phyloP scores from a whole-genome alignment of 768 basidiomycete genomes.

The Pulveroboletus sp. region DNA sequence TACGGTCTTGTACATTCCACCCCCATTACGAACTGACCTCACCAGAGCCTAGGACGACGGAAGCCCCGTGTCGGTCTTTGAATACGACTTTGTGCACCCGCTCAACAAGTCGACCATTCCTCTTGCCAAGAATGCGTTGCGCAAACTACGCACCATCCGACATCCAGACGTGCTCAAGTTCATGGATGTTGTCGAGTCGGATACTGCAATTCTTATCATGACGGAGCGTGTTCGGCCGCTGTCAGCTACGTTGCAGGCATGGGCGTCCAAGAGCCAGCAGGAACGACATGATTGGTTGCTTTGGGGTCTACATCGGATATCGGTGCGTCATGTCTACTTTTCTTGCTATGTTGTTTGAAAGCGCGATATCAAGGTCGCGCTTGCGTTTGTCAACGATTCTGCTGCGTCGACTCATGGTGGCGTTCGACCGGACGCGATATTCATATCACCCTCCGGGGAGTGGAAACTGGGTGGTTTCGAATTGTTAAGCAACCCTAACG shows the following conservation, averaged over 20 bases:
- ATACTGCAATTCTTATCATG: constrained; percentile 84
- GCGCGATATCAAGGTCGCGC: constrained; percentile 59
- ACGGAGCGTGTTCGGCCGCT: constrained; percentile 91
- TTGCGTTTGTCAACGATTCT: constrained; percentile 87
- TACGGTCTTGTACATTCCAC: constrained; percentile 32
- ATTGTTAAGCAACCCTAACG: constrained; percentile 77
- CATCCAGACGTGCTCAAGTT: constrained; percentile 97
- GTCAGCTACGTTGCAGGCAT: constrained; percentile 54
- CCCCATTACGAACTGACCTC: constrained; percentile 13
- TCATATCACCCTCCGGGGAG: constrained; percentile 91
- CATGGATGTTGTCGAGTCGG: constrained; percentile 90
- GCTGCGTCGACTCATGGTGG: constrained; percentile 83
- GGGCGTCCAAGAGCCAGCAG: constrained; percentile 58
- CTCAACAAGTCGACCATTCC: constrained; percentile 58
- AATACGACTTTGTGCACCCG: constrained; percentile 75
- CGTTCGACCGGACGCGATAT: constrained; percentile 70
- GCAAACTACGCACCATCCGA: constrained; percentile 85
- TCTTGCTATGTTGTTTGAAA: background rate
- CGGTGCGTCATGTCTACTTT: constrained; percentile 44
- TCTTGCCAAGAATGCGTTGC: constrained; percentile 85
- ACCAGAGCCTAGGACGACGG: constrained; percentile 73
- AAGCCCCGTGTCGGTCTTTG: constrained; percentile 83
- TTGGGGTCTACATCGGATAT: constrained; percentile 91
- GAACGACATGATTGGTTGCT: constrained; percentile 85
- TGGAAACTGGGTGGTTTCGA: constrained; percentile 98